Base-by-base conservation (phyloP, 805 yeast genomes). In the Debaryomyces hansenii region DNA sequence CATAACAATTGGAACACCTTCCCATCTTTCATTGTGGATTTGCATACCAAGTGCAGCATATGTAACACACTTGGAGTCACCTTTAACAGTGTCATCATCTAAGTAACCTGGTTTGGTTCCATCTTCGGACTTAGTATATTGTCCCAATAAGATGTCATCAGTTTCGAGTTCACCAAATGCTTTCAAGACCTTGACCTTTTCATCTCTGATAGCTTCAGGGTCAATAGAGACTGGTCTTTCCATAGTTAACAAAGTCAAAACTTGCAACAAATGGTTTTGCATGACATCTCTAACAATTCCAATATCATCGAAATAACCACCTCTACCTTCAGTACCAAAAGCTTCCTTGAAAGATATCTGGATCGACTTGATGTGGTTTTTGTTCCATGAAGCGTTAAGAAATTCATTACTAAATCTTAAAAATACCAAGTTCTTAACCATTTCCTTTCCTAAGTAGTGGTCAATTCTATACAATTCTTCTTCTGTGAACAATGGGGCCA, bases 311-410 rank as follows among this genome's bases (percentile, higher is more conserved):
- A 94, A 94, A 74, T 94, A 94, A 33, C 99, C 99, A 57, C 99
- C 99, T 65, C 99, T 83, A 47, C 99, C 99, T 72, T 94, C 97
- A 35, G 99, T 94, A 46, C 99, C 99, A 59, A 94, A 94, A n/a
- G 94, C 89, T 74, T 94, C 99, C 74, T 94, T 94, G 78, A 94
- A 92, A 11, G 92, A 80, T 56, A 94, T 83, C 75, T 92, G 97
- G 51, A 94, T 84, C 34, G 85, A 80, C 51, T 82, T 77, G 61
- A 94, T 83, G 67, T 80, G 85, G 53, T 87, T 79, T 64, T 77
- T 84, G 73, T 87, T 85, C 97, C 97, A 94, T 46, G 87, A 80
- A n/a, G 96, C 89, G 60, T 80, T 80, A 62, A 94, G 76, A 67
- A 92, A 81, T 63, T 85, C 84, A 72, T 94, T 94, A 56, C 96